These are phyloP conservation scores for Decorospora gaudefroyi DNA, from an alignment of 2,329 filamentous ascomycete species.

Conservation along the genomic window DNA sequence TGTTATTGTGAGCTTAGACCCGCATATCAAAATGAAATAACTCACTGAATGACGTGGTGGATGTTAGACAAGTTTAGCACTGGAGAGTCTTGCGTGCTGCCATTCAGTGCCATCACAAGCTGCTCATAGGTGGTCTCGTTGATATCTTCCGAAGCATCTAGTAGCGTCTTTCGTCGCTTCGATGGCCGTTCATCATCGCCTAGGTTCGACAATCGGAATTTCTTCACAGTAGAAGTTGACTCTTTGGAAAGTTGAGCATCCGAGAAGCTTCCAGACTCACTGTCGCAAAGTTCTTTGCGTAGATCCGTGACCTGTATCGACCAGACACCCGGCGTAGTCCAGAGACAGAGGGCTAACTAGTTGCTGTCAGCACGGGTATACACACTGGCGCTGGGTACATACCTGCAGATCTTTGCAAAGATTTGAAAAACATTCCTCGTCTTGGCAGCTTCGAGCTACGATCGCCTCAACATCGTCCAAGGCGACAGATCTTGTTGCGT, in stretches of 20 bases:
- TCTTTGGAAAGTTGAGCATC: slow-evolving; percentile 31
- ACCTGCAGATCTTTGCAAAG: slow-evolving; percentile 44
- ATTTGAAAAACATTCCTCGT: slow-evolving; percentile 19
- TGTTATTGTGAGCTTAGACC: slow-evolving; percentile 19
- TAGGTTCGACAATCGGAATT: slow-evolving; percentile 25
- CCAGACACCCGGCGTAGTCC: slow-evolving; percentile 37
- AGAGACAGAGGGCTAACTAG: slow-evolving; percentile 43
- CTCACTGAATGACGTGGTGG: slow-evolving; percentile 36
- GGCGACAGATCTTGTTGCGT: slow-evolving; percentile 11
- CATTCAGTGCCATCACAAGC: slow-evolving; percentile 30
- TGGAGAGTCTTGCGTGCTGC: slow-evolving; percentile 29
- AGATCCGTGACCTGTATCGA: slow-evolving; percentile 28
- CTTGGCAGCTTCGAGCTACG: slow-evolving; percentile 27
- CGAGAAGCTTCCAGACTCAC: slow-evolving; percentile 26
- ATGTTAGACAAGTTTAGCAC: slow-evolving; percentile 28
- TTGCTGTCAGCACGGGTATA: slow-evolving; percentile 9
- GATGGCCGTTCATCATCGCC: slow-evolving; percentile 30
- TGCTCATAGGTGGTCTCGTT: slow-evolving; percentile 24
- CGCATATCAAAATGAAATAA: not conserved
- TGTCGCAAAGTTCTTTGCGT: slow-evolving; percentile 29
- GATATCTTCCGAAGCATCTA: slow-evolving; percentile 19
- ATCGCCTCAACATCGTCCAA: slow-evolving; percentile 23
- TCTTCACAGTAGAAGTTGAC: slow-evolving; percentile 17
- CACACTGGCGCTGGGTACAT: slow-evolving; percentile 3
- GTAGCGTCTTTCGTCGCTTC: slow-evolving; percentile 36